Evolutionary conservation across 129 eudicot species (phyloP), one percentile per base, ranked within the genome.

Genomic region (Saussurea involucrata): DNA sequence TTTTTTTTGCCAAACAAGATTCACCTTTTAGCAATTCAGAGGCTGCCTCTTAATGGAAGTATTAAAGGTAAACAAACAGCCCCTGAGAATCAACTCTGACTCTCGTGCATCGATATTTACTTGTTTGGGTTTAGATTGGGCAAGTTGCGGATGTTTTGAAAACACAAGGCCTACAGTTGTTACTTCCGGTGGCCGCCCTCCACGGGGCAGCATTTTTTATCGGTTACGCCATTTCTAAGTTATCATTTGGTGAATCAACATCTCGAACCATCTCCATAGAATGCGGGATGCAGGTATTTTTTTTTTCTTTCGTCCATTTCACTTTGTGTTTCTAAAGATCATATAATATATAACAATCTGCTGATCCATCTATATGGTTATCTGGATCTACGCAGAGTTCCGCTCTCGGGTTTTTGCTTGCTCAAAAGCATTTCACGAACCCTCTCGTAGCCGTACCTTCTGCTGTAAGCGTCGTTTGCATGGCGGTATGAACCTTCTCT

Each of bases 361-460:
- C 10, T 75, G 78, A 63, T 40, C 5, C 8, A 9, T 10, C 4
- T 71, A 10, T 58, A 60, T 36, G 21, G 42, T 72, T 66, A 28
- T 72, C 5, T 85, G 22, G 12, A 21, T 81, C 2, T 79, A 46
- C 81, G 85, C 91, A 95, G 99, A 95, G 99, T 63, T 95, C 99
- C 34, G 99, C 99, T 22, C 97, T 95, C 13, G 99, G 99, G 37
- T 95, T 95, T 81, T 79, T 95, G 72, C 91, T 95, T 44, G 99
- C 99, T 21, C 99, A 95, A 79, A 95, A 85, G 69, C 99, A 95
- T 86, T 95, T 95, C 88, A 92, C 96, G 32, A 92, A 92, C 73
- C 99, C 99, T 68, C 97, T 95, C 17, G 99, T 95, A 42, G 99
- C 99, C 28, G 99, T 95, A 36, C 99, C 99, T 40, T 95, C 99